Base-by-base conservation (phyloP, 257 asterid species). In the Oldenlandia corymbosa region DNA sequence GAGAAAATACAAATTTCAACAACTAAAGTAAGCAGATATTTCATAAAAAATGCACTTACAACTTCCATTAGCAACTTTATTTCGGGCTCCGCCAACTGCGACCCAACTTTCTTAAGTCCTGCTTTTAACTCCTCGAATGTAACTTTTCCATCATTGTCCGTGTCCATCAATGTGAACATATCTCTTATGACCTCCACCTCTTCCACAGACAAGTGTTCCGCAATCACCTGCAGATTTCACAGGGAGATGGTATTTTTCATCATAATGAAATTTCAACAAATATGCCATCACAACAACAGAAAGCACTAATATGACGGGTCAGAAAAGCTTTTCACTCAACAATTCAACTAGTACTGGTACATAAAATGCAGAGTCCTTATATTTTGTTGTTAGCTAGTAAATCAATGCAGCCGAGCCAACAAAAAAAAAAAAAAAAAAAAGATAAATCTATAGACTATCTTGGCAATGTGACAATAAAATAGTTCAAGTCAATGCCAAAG, bases 71-170 rank as follows among this genome's bases (percentile, higher is more conserved):
- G 75, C 76, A 93, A 65, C 83, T 84, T 93, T 66, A 93, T 93
- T 84, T 93, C 99, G 46, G 99, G 95, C 50, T 90, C 99, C 31
- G 96, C 96, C 66, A 93, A 86, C 74, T 93, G 97, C 64, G 99
- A 93, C 60, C 99, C 99, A 66, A 93, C 99, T 83, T 80, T 93
- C 49, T 79, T 74, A 17, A 93, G 81, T 65, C 99, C 99, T 67
- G 90, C 72, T 78, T 82, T 85, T 61, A 93, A 87, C 73, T 93
- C 99, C 62, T 85, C 96, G 32, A 81, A 93, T 24, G 97, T 74
- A 37, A 93, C 91, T 83, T 85, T 93, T 69, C 97, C 99, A 52
- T 93, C 99, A 66, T 76, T 78, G 79, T 93, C 87, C 2, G 88
- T 87, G 66, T 93, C 99, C 97, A 93, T 90, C 73, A 93, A 78